Conservation (phyloP, 75 land plant species). For the Cupressus sempervirens region DNA sequence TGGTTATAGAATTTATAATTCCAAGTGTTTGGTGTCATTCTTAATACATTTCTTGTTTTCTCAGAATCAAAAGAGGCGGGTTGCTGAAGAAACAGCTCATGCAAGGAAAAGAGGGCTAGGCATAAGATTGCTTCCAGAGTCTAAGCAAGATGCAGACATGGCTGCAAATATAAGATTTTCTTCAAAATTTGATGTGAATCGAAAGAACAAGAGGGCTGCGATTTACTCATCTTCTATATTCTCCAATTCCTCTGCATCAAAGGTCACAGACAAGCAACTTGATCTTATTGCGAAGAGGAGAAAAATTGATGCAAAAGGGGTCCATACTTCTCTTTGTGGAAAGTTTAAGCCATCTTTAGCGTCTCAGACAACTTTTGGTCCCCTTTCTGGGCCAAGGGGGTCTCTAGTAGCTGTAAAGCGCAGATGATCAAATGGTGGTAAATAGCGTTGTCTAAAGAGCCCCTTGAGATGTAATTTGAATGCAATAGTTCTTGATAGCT, state of each 20-base stretch:
- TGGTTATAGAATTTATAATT: neutral
- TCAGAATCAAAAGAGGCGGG: constrained; percentile 87
- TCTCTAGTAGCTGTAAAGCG: constrained; percentile 2
- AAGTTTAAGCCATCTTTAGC: constrained; percentile 41
- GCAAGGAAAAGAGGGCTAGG: constrained; percentile 73
- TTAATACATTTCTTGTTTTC: constrained; percentile 1
- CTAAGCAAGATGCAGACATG: constrained; percentile 57
- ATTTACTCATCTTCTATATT: constrained; percentile 86
- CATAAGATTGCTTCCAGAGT: constrained; percentile 72
- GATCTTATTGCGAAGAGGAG: constrained; percentile 78
- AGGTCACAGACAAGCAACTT: constrained; percentile 25
- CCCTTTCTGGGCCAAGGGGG: neutral
- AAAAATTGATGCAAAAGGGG: constrained; percentile 48
- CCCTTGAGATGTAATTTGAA: neutral
- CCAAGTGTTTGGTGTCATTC: neutral
- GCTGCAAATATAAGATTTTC: constrained; percentile 68
- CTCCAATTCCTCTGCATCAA: constrained; percentile 25
- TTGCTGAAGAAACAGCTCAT: constrained; percentile 67
- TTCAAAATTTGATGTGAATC: constrained; percentile 70
- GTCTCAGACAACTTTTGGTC: neutral
- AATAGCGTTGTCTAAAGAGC: neutral
- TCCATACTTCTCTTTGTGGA: constrained; percentile 29
- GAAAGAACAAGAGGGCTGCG: constrained; percentile 76
- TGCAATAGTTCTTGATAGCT: neutral
- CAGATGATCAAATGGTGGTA: neutral